Evolutionary conservation across 2,329 filamentous ascomycete genomes (phyloP).

Genomic region (Aspergillus jensenii): DNA sequence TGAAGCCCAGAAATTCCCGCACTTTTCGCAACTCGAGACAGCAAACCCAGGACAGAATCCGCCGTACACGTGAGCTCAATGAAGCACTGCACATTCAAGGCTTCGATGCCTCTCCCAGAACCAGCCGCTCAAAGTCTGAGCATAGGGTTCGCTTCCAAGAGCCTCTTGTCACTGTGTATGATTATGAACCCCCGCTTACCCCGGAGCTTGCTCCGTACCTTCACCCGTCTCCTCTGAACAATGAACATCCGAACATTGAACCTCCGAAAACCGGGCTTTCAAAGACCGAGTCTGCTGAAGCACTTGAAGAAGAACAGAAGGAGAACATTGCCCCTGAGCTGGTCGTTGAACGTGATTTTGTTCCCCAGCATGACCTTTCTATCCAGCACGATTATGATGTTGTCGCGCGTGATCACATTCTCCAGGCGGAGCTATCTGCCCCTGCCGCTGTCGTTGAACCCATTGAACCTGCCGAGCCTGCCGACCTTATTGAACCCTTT

Average conservation of each 20-base stretch:
- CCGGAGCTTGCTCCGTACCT: conserved; percentile 15
- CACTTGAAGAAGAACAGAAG: conserved; percentile 11
- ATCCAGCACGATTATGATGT: too few species aligned
- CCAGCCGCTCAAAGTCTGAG: background rate
- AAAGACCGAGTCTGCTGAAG: background rate
- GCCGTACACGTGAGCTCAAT: background rate
- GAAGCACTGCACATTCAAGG: background rate
- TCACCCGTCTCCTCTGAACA: background rate
- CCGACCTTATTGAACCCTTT: background rate
- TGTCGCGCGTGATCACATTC: too few species aligned
- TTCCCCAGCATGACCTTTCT: too few species aligned
- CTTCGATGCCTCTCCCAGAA: background rate
- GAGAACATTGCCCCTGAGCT: conserved; percentile 16
- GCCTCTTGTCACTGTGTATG: conserved; percentile 9
- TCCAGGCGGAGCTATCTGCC: too few species aligned
- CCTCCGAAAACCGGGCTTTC: too few species aligned
- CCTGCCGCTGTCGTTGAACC: too few species aligned
- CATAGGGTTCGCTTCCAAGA: conserved; percentile 15
- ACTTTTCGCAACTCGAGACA: too few species aligned
- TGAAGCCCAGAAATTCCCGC: background rate
- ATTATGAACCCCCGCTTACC: background rate
- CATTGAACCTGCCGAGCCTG: background rate
- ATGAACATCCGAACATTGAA: background rate
- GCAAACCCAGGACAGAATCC: background rate
- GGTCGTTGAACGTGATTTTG: background rate